Base-by-base conservation (phyloP, 371 early-diverging fungal species). In the Zychaea mexicana region DNA sequence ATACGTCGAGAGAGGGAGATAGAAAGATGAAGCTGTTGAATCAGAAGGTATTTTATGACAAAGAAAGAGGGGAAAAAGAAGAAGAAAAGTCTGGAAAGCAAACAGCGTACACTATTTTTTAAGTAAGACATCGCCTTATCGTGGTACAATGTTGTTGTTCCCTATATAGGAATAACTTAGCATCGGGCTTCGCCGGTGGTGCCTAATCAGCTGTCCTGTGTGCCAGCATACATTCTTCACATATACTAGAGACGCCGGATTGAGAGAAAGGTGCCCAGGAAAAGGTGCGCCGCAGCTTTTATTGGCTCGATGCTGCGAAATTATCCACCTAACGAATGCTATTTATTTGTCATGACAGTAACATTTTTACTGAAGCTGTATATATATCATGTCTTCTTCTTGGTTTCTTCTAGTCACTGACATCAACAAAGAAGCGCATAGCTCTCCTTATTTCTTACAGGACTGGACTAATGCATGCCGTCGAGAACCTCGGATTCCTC, bases 111-210 rank as follows among this genome's bases (percentile, higher is more conserved):
- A 46, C 46, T 46, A 46, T 46, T 46, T 46, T 46, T 46, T 46
- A 15, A 15, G 6, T 36, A 46, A 49, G 49, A 49, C 49, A 49
- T 49, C 49, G 24, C 24, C 49, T 13, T 42, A 49, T 49, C 49
- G 49, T 49, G 19, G 49, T 24, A 49, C 49, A 49, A 24, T 19
- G 49, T 49, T 49, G 6, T 49, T 19, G 8, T 49, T 49, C 49
- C 49, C 49, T 24, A 22, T 19, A 49, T 49, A 22, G 49, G 26
- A 49, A 49, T 12, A 24, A 49, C 49, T 49, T 19, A 49, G 49
- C 49, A 22, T 49, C 49, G 49, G 49, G 49, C 49, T 49, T 49
- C 49, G 49, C 49, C 49, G 49, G 46, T 49, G 49, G 42, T 42
- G 13, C 42, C 22, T 8, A 19, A 49, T 49, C 49, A 49, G 24